Evolutionary conservation across 2,329 filamentous ascomycete genomes (phyloP).

Genomic region (Verruconis gallopava): DNA sequence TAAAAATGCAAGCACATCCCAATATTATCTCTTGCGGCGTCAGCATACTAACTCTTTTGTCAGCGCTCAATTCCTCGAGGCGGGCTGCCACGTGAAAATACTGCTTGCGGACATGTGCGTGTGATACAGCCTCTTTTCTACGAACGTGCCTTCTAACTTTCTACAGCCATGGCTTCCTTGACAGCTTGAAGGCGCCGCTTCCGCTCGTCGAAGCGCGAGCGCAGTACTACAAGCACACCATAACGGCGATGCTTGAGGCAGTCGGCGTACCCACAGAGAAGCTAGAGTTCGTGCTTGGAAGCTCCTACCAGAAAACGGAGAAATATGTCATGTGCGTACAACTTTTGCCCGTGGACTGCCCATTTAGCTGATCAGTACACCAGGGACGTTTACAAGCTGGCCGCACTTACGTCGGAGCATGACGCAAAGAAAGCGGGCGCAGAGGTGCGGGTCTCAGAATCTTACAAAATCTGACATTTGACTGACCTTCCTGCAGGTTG

Average conservation of each 20-base stretch:
- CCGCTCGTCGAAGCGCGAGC: constrained; percentile 74
- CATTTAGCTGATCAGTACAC: not conserved
- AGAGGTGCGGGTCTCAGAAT: too few relatives aligned
- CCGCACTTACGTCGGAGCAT: constrained; percentile 57
- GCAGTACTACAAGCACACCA: constrained; percentile 68
- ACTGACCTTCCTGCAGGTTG: too few relatives aligned
- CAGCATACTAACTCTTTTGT: too few relatives aligned
- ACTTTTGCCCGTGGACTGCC: too few relatives aligned
- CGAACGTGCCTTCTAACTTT: constrained; percentile 46
- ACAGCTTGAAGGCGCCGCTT: constrained; percentile 75
- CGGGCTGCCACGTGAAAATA: constrained; percentile 70
- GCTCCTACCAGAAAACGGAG: constrained; percentile 57
- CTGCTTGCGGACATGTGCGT: constrained; percentile 42
- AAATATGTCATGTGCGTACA: constrained; percentile 60
- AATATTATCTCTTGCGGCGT: too few relatives aligned
- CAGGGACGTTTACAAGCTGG: constrained; percentile 62
- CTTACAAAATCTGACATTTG: too few relatives aligned
- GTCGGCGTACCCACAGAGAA: constrained; percentile 68
- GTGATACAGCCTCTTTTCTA: not conserved
- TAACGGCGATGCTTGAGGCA: constrained; percentile 61
- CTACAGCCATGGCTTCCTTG: constrained; percentile 55
- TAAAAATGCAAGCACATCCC: too few relatives aligned
- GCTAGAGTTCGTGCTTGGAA: constrained; percentile 74
- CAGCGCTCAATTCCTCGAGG: constrained; percentile 71
- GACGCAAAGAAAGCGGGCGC: constrained; percentile 83